A percentile compares a stretch with the other conserved stretches of the same genome.
Conservation (phyloP, 2,329 filamentous ascomycete species). For the Pseudogymnoascus sp. region DNA sequence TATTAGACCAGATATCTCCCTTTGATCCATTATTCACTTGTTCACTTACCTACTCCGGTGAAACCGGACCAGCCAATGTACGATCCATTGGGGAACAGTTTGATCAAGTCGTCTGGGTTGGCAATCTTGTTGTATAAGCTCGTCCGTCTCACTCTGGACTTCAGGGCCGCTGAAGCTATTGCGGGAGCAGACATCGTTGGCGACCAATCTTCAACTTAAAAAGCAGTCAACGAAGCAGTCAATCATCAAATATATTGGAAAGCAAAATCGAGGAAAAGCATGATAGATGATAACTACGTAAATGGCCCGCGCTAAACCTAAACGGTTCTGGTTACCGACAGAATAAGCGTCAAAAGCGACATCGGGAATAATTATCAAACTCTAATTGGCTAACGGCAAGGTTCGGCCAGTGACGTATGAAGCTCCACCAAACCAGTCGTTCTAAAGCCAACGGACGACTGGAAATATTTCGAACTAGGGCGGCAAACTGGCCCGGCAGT, state of each 20-base stretch:
- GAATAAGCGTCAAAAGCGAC: slow-evolving; percentile 10
- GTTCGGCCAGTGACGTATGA: slow-evolving; percentile 1
- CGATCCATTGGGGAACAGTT: slow-evolving; percentile 75
- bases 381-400: slow-evolving; percentile 4
- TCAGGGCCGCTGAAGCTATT: slow-evolving; percentile 48
- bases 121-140: slow-evolving; percentile 76
- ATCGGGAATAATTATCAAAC: neutral
- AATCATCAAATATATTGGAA: neutral
- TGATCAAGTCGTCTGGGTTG: slow-evolving; percentile 70
- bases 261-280: neutral
- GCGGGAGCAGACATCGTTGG: slow-evolving; percentile 1
- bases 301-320: neutral
- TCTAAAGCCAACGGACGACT: neutral
- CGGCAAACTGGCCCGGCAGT: neutral
- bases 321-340: slow-evolving; percentile 2
- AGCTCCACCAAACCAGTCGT: neutral
- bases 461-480: neutral
- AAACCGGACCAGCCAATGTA: slow-evolving; percentile 91
- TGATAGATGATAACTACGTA: slow-evolving; percentile 11
- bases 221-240: neutral
- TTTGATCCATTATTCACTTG: neutral
- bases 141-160: slow-evolving; percentile 67
- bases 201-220: neutral
- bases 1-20: neutral
- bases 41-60: slow-evolving; percentile 63